Percentiles rank a stretch among this genome's conserved stretches.
Conservation (phyloP, 1,284 basidiomycete genomes). For the Heterobasidion irregulare region DNA sequence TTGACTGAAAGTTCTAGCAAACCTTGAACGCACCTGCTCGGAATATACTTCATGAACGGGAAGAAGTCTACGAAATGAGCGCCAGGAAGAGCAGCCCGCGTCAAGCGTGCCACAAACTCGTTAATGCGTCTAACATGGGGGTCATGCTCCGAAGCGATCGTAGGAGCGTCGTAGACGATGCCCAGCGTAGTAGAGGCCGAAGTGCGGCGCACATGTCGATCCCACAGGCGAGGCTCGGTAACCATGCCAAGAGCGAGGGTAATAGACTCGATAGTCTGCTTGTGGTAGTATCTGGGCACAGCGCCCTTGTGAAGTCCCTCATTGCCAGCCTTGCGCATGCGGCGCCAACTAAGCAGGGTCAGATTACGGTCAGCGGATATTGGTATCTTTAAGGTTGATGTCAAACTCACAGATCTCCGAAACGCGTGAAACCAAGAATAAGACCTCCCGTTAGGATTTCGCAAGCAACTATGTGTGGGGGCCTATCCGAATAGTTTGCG, state of each 20-base stretch:
- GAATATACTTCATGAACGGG: slow-evolving; percentile 3
- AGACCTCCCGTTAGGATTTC: slow-evolving; percentile 2
- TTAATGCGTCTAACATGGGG: neutral
- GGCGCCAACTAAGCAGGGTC: slow-evolving; percentile 1
- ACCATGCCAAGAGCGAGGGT: neutral
- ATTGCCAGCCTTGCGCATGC: slow-evolving; percentile 5
- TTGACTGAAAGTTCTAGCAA: neutral
- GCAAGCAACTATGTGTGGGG: slow-evolving; percentile 2
- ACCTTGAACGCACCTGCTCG: neutral
- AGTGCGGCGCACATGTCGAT: neutral
- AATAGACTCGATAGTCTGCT: neutral
- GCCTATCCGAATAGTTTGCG: slow-evolving; percentile 14
- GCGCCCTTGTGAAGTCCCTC: neutral
- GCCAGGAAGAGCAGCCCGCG: neutral
- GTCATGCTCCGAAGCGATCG: neutral
- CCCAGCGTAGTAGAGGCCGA: neutral
- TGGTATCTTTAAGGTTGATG: neutral
- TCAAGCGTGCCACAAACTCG: neutral
- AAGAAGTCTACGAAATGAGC: slow-evolving; percentile 3
- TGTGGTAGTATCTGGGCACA: neutral
- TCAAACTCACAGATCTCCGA: neutral
- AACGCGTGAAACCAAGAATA: neutral
- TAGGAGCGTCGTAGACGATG: neutral
- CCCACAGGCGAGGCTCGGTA: neutral
- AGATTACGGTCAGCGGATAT: neutral